A percentile compares a stretch with the other conserved stretches of the same genome.
phyloP scores from a whole-genome alignment of 106 monocot genomes.

The Platanthera guangdongensis region DNA sequence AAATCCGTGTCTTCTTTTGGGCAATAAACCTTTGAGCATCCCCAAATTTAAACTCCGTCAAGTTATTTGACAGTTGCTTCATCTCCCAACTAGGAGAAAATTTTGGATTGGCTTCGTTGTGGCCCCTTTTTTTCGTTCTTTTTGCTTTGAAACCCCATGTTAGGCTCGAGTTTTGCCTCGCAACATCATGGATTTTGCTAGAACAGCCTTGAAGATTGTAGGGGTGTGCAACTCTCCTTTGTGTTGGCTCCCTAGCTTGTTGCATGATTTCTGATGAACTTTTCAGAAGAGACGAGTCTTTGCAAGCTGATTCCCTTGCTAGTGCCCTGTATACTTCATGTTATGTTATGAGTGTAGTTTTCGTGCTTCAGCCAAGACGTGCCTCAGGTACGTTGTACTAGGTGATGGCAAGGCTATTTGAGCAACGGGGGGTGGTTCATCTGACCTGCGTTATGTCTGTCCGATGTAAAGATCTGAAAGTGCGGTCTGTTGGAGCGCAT shows the following conservation, averaged over 20 bases:
- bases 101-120: background rate
- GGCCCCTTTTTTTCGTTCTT: slow-evolving; percentile 18
- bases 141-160: slow-evolving; percentile 24
- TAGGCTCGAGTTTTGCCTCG: background rate
- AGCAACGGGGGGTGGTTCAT: too few species aligned
- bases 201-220: background rate
- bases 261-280: too few species aligned
- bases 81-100: slow-evolving; percentile 12
- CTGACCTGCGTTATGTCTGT: too few species aligned
- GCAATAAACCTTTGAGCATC: slow-evolving; percentile 16
- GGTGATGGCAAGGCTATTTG: too few species aligned
- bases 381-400: too few species aligned
- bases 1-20: slow-evolving; percentile 12
- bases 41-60: slow-evolving; percentile 9
- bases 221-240: slow-evolving; percentile 4
- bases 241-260: background rate
- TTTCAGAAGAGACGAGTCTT: too few species aligned
- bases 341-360: too few species aligned
- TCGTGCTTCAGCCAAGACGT: too few species aligned
- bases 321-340: too few species aligned
- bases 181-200: background rate
- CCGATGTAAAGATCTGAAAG: too few species aligned
- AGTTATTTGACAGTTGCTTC: slow-evolving; percentile 4
- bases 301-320: too few species aligned
- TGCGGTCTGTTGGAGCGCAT: too few species aligned